Percentiles rank a stretch among this genome's conserved stretches.
These are phyloP conservation scores for Carex sylvatica DNA, from an alignment of 202 grass and related monocot species.

Conservation along the genomic window DNA sequence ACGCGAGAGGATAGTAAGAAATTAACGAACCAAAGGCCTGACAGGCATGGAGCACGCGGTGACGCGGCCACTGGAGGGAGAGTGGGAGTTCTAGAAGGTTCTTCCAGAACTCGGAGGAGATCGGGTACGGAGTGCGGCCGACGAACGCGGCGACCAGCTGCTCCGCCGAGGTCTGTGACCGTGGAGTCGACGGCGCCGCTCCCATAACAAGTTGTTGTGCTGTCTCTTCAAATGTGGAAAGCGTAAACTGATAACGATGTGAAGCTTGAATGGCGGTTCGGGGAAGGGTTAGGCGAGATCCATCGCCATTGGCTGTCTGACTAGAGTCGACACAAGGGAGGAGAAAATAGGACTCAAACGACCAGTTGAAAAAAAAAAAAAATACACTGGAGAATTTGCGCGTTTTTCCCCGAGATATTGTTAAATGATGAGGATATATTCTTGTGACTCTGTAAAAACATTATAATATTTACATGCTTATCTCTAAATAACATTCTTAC, in stretches of 20 bases:
- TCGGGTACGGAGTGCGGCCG: conserved; percentile 60
- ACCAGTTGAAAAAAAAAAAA: not conserved
- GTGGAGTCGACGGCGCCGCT: conserved; percentile 32
- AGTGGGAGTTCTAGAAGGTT: conserved; percentile 90
- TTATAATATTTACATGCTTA: not conserved
- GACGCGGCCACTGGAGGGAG: conserved; percentile 82
- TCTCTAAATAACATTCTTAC: not conserved
- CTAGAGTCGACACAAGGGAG: not conserved
- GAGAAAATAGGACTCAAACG: conserved; percentile 13
- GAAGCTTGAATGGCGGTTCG: conserved; percentile 14
- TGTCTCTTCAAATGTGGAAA: not conserved
- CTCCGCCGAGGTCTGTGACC: conserved; percentile 48
- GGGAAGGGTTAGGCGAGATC: conserved; percentile 29
- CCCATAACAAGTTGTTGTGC: conserved; percentile 26
- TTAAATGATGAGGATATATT: not conserved
- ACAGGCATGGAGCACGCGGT: conserved; percentile 90
- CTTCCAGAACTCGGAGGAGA: conserved; percentile 93
- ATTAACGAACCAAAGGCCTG: conserved; percentile 61
- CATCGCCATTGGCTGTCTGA: conserved; percentile 21
- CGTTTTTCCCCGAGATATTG: not conserved
- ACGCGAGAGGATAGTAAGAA: not conserved
- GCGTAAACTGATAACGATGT: not conserved
- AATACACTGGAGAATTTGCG: not conserved
- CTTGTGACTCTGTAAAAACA: too few species aligned
- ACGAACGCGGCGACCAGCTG: conserved; percentile 83